Conservation (phyloP, 1,284 basidiomycete species). For the Albatrellus sp. region DNA sequence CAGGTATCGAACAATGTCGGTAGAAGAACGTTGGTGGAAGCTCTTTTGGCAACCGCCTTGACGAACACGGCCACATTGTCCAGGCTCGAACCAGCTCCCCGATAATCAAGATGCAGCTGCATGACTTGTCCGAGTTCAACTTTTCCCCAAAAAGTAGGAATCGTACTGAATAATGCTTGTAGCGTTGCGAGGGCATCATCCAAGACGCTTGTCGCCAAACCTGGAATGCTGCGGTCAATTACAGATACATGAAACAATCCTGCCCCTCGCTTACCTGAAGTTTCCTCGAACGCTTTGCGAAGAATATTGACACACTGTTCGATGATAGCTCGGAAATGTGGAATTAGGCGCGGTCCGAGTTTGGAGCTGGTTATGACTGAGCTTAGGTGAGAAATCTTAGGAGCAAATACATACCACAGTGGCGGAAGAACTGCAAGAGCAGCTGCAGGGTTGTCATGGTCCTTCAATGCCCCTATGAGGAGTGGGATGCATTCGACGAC, state of each 20-base stretch:
- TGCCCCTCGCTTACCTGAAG: slow-evolving; percentile 13
- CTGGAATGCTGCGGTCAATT: neutral
- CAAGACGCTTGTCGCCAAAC: slow-evolving; percentile 14
- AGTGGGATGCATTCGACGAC: slow-evolving; percentile 48
- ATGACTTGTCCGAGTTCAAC: slow-evolving; percentile 48
- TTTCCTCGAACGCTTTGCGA: slow-evolving; percentile 26
- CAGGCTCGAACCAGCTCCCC: slow-evolving; percentile 16
- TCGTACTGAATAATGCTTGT: slow-evolving; percentile 40
- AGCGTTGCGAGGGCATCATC: slow-evolving; percentile 37
- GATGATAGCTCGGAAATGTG: slow-evolving; percentile 67
- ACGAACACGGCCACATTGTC: slow-evolving; percentile 24
- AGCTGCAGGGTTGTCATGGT: slow-evolving; percentile 22
- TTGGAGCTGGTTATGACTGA: slow-evolving; percentile 33
- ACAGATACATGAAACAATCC: neutral
- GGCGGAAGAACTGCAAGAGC: slow-evolving; percentile 45
- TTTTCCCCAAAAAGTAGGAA: slow-evolving; percentile 62
- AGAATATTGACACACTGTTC: slow-evolving; percentile 42
- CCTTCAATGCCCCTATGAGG: slow-evolving; percentile 36
- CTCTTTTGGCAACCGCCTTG: slow-evolving; percentile 55
- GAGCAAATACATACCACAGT: slow-evolving; percentile 36
- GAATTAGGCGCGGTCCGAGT: slow-evolving; percentile 80
- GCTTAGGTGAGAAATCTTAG: neutral
- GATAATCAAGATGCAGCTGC: slow-evolving; percentile 39
- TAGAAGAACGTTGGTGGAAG: slow-evolving; percentile 56
- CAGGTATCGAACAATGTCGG: slow-evolving; percentile 50